Conservation (phyloP, 2,329 filamentous ascomycete genomes). For the Didymella pinodella region DNA sequence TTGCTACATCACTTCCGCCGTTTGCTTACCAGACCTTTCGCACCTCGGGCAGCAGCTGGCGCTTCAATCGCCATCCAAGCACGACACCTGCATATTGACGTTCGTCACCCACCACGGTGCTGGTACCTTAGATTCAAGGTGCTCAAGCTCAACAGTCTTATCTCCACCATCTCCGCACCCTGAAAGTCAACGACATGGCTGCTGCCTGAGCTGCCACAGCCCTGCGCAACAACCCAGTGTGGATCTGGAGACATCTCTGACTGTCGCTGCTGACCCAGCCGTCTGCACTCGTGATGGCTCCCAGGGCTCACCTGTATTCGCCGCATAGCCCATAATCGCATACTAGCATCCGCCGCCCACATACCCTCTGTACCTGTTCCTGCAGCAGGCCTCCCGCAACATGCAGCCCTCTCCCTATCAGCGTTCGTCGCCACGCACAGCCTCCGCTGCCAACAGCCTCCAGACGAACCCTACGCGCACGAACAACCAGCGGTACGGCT, state of each 20-base stretch:
- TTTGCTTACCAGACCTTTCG: conserved; percentile 7
- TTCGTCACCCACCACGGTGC: conserved; percentile 22
- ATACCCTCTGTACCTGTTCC: conserved; percentile 26
- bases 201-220: conserved; percentile 46
- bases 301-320: conserved; percentile 45
- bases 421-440: conserved; percentile 74
- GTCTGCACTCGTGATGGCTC: conserved; percentile 51
- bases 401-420: conserved; percentile 84
- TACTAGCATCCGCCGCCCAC: conserved; percentile 21
- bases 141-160: conserved; percentile 41
- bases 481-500: conserved; percentile 77
- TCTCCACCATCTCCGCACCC: conserved; percentile 36
- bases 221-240: conserved; percentile 31
- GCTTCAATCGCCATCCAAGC: not conserved
- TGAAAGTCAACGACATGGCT: conserved; percentile 43
- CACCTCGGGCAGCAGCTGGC: conserved; percentile 5
- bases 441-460: conserved; percentile 75
- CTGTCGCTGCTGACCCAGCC: conserved; percentile 33
- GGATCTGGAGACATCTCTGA: conserved; percentile 30
- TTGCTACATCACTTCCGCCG: conserved; percentile 13
- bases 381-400: conserved; percentile 44
- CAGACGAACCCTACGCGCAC: conserved; percentile 74
- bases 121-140: conserved; percentile 24
- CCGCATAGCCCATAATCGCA: conserved; percentile 45
- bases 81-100: conserved; percentile 22